Evolutionary conservation across 2,329 filamentous ascomycete genomes (phyloP).

Genomic region (Lachnellula suecica): DNA sequence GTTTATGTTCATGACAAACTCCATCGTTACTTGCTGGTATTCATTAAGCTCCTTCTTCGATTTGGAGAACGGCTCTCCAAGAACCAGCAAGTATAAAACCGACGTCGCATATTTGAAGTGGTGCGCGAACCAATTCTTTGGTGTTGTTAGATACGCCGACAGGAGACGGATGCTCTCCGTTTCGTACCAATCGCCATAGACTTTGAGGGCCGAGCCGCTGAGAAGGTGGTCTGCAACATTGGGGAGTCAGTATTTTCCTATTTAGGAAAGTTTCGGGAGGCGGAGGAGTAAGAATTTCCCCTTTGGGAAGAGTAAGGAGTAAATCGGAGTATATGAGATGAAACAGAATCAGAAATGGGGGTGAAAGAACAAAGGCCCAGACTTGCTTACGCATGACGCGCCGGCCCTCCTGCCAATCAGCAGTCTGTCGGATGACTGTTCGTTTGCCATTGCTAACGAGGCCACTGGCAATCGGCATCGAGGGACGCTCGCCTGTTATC

Average conservation of each 20-base stretch:
- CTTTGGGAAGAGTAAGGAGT: too few relatives aligned
- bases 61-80: not conserved
- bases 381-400: slow-evolving; percentile 2
- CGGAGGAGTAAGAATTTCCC: too few relatives aligned
- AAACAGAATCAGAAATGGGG: too few relatives aligned
- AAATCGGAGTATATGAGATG: too few relatives aligned
- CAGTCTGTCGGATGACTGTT: slow-evolving; percentile 8
- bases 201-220: not conserved
- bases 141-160: not conserved
- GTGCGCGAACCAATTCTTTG: not conserved
- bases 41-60: not conserved
- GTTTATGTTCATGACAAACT: not conserved
- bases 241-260: too few relatives aligned
- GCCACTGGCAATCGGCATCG: slow-evolving; percentile 34
- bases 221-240: too few relatives aligned
- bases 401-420: not conserved
- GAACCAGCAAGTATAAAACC: not conserved
- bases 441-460: slow-evolving; percentile 35
- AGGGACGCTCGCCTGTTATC: slow-evolving; percentile 33
- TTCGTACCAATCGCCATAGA: slow-evolving; percentile 1
- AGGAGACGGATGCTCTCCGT: not conserved
- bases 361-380: too few relatives aligned
- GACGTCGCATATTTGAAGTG: not conserved
- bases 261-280: too few relatives aligned
- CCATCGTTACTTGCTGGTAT: not conserved